A percentile compares a stretch with the other conserved stretches of the same genome.
phyloP scores from a whole-genome alignment of 208 protist genomes.

The Naegleria lovaniensis region DNA sequence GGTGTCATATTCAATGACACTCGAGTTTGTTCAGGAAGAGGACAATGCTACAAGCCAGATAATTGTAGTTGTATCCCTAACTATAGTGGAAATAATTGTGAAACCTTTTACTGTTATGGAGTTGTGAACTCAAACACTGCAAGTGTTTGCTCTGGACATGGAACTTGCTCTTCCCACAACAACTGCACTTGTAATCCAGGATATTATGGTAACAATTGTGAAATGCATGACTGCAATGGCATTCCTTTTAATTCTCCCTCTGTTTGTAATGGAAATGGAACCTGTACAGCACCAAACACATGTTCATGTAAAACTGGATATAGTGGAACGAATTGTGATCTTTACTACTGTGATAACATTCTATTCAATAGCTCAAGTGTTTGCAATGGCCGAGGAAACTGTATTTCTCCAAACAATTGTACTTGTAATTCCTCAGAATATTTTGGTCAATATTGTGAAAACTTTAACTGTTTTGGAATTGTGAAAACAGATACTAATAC shows the following conservation, averaged over 20 bases:
- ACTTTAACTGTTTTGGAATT: not conserved
- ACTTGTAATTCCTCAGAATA: not conserved
- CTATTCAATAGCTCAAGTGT: not conserved
- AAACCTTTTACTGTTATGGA: not conserved
- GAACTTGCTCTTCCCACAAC: not conserved
- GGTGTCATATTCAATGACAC: not conserved
- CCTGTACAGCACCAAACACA: not conserved
- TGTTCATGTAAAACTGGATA: not conserved
- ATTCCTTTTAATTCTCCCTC: not conserved
- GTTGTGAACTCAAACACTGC: not conserved
- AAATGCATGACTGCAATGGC: not conserved
- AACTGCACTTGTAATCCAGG: not conserved
- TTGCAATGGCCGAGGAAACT: not conserved
- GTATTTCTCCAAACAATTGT: not conserved
- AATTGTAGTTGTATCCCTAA: not conserved
- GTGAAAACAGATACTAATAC: not conserved
- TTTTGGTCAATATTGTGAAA: not conserved
- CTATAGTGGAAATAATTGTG: not conserved
- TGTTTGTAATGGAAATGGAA: not conserved
- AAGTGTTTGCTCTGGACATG: not conserved
- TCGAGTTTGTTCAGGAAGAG: not conserved
- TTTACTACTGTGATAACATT: not conserved
- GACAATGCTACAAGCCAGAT: not conserved
- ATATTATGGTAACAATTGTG: not conserved
- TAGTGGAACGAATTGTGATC: not conserved